These are phyloP conservation scores for Melocanna baccifera DNA, from an alignment of 176 grass and related monocot genomes.

Conservation along the genomic window DNA sequence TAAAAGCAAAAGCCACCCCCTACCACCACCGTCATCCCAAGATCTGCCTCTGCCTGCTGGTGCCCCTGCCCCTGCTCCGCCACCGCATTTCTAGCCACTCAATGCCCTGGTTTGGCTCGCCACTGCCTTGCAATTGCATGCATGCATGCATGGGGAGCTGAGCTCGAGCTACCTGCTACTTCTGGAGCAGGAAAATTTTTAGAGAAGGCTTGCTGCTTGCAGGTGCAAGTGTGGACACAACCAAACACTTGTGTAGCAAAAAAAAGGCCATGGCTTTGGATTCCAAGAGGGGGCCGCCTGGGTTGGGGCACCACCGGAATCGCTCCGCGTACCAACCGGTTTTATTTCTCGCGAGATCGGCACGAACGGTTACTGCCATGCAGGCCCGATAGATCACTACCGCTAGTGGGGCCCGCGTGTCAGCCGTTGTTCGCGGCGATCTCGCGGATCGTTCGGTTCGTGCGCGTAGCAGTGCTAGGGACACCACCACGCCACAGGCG, in stretches of 20 bases:
- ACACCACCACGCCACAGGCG: not conserved
- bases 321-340: not conserved
- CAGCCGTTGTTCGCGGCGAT: not conserved
- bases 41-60: not conserved
- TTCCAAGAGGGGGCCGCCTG: not conserved
- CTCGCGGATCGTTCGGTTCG: not conserved
- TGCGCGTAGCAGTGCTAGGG: conserved; percentile 8
- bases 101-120: not conserved
- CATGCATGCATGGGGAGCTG: not conserved
- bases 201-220: not conserved
- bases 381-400: rapidly evolving
- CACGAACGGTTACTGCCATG: not conserved
- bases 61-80: not conserved
- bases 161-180: not conserved
- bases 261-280: not conserved
- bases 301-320: not conserved
- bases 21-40: conserved; percentile 1
- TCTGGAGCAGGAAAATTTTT: not conserved
- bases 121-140: not conserved
- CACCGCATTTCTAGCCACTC: not conserved
- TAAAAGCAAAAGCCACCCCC: conserved; percentile 31
- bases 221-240: not conserved
- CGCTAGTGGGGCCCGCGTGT: not conserved
- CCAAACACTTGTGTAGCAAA: too few relatives aligned
- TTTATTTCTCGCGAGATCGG: not conserved